phyloP scores from a whole-genome alignment of 495 filamentous ascomycete genomes.

The Xylaria castorea region DNA sequence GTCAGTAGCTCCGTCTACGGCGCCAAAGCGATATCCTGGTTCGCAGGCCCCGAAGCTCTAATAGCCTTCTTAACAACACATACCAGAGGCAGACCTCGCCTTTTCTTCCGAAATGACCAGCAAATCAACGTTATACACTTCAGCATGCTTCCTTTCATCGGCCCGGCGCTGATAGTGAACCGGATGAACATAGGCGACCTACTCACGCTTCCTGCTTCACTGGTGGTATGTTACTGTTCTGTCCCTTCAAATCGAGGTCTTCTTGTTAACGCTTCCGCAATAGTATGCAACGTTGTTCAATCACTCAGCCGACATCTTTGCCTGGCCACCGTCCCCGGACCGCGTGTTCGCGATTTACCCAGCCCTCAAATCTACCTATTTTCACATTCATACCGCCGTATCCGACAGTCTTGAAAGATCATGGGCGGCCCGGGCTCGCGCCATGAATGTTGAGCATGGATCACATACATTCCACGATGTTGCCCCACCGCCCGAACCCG shows the following conservation, averaged over 20 bases:
- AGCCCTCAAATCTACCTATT: slow-evolving; percentile 70
- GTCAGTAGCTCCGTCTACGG: slow-evolving; percentile 51
- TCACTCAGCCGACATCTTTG: slow-evolving; percentile 36
- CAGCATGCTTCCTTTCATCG: slow-evolving; percentile 43
- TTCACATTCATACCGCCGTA: slow-evolving; percentile 66
- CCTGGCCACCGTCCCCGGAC: slow-evolving; percentile 78
- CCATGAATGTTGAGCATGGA: slow-evolving; percentile 46
- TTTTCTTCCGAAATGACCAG: neutral
- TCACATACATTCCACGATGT: slow-evolving; percentile 33
- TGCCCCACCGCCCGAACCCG: slow-evolving; percentile 47
- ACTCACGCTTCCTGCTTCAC: slow-evolving; percentile 42
- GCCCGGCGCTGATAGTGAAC: slow-evolving; percentile 48
- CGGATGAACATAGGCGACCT: slow-evolving; percentile 41
- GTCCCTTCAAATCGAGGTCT: neutral
- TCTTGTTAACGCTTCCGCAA: slow-evolving; percentile 24
- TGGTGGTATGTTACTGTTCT: slow-evolving; percentile 40
- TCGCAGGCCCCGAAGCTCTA: slow-evolving; percentile 45
- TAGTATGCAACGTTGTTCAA: slow-evolving; percentile 37
- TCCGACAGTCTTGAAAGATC: slow-evolving; percentile 67
- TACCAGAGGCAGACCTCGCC: slow-evolving; percentile 2
- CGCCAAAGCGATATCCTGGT: slow-evolving; percentile 39
- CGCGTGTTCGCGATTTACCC: slow-evolving; percentile 74
- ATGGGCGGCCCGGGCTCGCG: slow-evolving; percentile 50
- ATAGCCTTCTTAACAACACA: slow-evolving; percentile 36
- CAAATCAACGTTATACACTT: slow-evolving; percentile 35